These are phyloP conservation scores for Zalaria sp. DNA, from an alignment of 2,329 filamentous ascomycete genomes.

Conservation along the genomic window DNA sequence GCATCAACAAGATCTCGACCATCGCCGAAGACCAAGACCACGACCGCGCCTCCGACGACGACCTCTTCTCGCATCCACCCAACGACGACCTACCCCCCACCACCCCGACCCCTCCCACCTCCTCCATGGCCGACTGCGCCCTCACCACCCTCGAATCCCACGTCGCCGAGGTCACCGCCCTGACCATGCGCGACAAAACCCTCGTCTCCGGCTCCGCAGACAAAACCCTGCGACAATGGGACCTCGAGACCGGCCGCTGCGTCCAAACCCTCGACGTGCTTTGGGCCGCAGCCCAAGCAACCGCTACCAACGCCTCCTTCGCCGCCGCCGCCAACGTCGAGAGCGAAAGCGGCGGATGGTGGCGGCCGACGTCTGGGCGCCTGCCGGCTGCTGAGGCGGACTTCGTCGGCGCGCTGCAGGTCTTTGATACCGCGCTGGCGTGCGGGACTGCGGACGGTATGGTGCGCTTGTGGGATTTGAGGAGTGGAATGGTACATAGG, in stretches of 20 bases:
- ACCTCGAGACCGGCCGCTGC: slow-evolving; percentile 90
- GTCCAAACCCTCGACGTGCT: slow-evolving; percentile 95
- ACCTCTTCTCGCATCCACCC: slow-evolving; percentile 2
- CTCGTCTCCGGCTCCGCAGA: slow-evolving; percentile 92
- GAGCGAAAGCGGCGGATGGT: slow-evolving; percentile 28
- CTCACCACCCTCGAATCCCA: slow-evolving; percentile 83
- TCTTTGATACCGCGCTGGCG: slow-evolving; percentile 88
- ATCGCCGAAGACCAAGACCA: slow-evolving; percentile 28
- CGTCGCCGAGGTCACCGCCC: slow-evolving; percentile 83
- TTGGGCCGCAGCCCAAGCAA: slow-evolving; percentile 89
- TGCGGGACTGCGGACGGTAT: slow-evolving; percentile 96
- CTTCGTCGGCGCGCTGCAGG: slow-evolving; percentile 88
- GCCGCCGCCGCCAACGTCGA: slow-evolving; percentile 5
- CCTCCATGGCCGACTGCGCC: slow-evolving; percentile 78
- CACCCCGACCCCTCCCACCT: slow-evolving; percentile 48
- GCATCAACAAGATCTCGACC: slow-evolving; percentile 27
- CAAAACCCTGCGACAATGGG: slow-evolving; percentile 96
- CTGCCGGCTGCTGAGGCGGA: slow-evolving; percentile 57
- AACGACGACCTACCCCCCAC: slow-evolving; percentile 9
- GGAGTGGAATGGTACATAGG: slow-evolving; percentile 91
- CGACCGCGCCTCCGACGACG: slow-evolving; percentile 35
- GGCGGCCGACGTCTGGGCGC: slow-evolving; percentile 52
- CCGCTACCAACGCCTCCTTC: slow-evolving; percentile 40
- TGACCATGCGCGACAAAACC: slow-evolving; percentile 79
- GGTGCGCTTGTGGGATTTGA: slow-evolving; percentile 91